A percentile compares a stretch with the other conserved stretches of the same genome.
Evolutionary conservation across 2,329 filamentous ascomycete species (phyloP).

Genomic region (Podosphaera leucotricha): DNA sequence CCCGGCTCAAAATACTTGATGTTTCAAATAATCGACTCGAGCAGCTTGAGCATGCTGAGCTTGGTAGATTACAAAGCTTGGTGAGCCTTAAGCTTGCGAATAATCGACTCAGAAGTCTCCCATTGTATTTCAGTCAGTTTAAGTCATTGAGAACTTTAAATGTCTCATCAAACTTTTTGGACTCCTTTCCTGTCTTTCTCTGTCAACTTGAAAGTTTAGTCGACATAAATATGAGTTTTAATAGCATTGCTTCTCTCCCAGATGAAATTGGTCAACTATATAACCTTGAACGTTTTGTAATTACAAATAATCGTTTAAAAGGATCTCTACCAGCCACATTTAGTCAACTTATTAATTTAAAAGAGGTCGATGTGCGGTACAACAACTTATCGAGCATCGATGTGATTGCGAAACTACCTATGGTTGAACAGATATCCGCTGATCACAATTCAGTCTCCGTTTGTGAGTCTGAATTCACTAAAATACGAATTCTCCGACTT

Average conservation of each 20-base stretch:
- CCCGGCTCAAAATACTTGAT: constrained; percentile 66
- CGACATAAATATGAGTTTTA: constrained; percentile 93
- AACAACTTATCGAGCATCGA: constrained; percentile 79
- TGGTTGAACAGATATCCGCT: constrained; percentile 66
- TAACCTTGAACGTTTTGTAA: constrained; percentile 70
- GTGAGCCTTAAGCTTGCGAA: constrained; percentile 85
- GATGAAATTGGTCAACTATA: constrained; percentile 54
- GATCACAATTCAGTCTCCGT: constrained; percentile 85
- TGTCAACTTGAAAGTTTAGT: constrained; percentile 63
- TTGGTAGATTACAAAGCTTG: constrained; percentile 50
- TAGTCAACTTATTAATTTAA: constrained; percentile 48
- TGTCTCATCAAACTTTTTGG: constrained; percentile 79
- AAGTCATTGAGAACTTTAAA: constrained; percentile 61
- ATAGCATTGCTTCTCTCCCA: constrained; percentile 58
- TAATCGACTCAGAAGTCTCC: constrained; percentile 62
- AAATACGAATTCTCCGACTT: constrained; percentile 61
- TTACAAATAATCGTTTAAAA: constrained; percentile 78
- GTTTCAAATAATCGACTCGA: constrained; percentile 87
- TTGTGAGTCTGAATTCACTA: constrained; percentile 72
- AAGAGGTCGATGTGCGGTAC: constrained; percentile 85
- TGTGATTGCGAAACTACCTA: constrained; percentile 60
- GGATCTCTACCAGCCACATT: constrained; percentile 54
- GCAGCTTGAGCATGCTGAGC: constrained; percentile 61
- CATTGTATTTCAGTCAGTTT: constrained; percentile 63
- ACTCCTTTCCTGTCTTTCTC: constrained; percentile 63